Percentiles rank a stretch among this genome's conserved stretches.
Evolutionary conservation across 371 early-diverging fungal genomes (phyloP).

Genomic region (Dipsacomyces acuminosporus): DNA sequence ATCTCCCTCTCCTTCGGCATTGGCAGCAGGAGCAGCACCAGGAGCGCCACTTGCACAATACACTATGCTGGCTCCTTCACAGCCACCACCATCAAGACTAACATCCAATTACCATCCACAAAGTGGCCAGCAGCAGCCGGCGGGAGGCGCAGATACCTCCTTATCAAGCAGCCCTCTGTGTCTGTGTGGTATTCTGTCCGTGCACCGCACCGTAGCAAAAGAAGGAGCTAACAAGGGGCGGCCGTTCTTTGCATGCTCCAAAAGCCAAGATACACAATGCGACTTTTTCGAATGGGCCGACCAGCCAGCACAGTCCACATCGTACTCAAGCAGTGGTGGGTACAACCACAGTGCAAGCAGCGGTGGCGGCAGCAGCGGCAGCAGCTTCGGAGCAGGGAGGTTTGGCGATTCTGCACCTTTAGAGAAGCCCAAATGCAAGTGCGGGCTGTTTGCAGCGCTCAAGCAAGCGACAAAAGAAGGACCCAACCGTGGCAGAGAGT

Average conservation of each 20-base stretch:
- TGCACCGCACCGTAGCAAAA: slow-evolving; percentile 47
- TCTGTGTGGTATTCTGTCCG: slow-evolving; percentile 12
- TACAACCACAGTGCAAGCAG: too few species aligned
- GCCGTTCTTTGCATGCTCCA: slow-evolving; percentile 51
- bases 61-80: neutral
- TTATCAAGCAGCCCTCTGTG: slow-evolving; percentile 39
- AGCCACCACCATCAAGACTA: slow-evolving; percentile 2
- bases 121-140: slow-evolving; percentile 12
- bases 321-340: neutral
- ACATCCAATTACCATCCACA: slow-evolving; percentile 6
- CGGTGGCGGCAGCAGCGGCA: slow-evolving; percentile 1
- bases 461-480: slow-evolving; percentile 53
- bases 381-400: neutral
- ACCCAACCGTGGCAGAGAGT: slow-evolving; percentile 56
- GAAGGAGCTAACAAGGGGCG: slow-evolving; percentile 63
- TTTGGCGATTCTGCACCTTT: too few species aligned
- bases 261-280: slow-evolving; percentile 47
- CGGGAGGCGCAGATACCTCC: too few species aligned
- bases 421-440: slow-evolving; percentile 50
- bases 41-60: neutral
- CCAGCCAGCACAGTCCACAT: slow-evolving; percentile 3
- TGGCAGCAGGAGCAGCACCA: too few species aligned
- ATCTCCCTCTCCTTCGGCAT: too few species aligned
- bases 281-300: slow-evolving; percentile 55
- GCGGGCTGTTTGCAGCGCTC: slow-evolving; percentile 48